Evolutionary conservation across 1,284 basidiomycete species (phyloP), one percentile per base, ranked within the genome.

Genomic region (Ustilago bromivora): DNA sequence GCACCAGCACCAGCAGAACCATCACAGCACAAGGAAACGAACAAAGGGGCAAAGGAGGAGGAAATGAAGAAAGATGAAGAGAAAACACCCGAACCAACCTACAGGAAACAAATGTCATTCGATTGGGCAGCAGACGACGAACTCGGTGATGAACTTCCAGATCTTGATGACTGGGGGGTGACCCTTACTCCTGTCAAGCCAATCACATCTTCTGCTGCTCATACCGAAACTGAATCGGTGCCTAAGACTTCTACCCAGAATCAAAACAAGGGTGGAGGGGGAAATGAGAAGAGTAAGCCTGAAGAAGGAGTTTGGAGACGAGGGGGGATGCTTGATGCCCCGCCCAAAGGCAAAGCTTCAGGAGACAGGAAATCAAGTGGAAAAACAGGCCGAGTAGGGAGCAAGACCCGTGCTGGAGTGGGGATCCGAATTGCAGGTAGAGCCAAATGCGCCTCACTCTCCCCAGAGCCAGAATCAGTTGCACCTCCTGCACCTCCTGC

Each of bases 91-190:
- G 61, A 61, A 31, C 58, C 61, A 4, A 47, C 11, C 2, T 67
- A 58, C 13, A n/a, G 40, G 6, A 66, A 76, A 35, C 35, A 36
- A 17, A 54, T 55, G 59, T 61, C 71, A 8, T 69, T 82, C 52
- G 75, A 82, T 62, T 82, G 81, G 81, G 81, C 81, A 6, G 79
- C 70, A 2, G 81, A 82, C 19, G 81, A 81, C 55, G 81, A 82
- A 43, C 57, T 73, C 11, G 81, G 77, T 41, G 81, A 82, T 57
- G 58, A 71, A 56, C 55, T 82, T 35, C 81, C 81, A 2, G 81
- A 82, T 46, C 60, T 82, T 2, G 72, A 79, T 28, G 81, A 81
- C 51, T 80, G 79, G 79, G 79, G 76, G 1, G 68, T 80, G 3
- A 76, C 76, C 2, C 70, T 76, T 10, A 54, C 69, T 8, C 65